Evolutionary conservation across 78 protist genomes (phyloP).

Genomic region (Cavenderia fasciculata): DNA sequence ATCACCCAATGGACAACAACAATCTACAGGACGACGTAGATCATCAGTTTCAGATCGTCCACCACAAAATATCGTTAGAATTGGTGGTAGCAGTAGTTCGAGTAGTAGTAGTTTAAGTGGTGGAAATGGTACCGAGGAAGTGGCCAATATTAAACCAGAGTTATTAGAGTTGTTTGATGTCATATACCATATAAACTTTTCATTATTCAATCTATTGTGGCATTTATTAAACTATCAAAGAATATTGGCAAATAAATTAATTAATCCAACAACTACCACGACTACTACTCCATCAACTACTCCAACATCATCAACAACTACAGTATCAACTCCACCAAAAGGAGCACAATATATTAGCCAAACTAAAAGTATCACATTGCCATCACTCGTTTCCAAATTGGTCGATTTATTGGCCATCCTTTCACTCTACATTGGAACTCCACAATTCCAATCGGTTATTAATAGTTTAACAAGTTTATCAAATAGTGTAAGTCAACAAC

Average conservation of each 20-base stretch:
- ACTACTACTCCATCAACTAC: neutral
- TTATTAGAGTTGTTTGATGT: neutral
- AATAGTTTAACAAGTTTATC: too few species aligned
- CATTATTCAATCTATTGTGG: conserved; percentile 26
- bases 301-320: neutral
- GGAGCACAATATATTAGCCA: conserved; percentile 46
- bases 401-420: neutral
- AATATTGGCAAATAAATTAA: too few species aligned
- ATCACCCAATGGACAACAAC: neutral
- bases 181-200: conserved; percentile 9
- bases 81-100: neutral
- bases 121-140: neutral
- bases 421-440: too few species aligned
- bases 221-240: conserved; percentile 56
- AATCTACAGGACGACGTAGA: too few species aligned
- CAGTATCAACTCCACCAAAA: conserved; percentile 11
- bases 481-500: too few species aligned
- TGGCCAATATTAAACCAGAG: too few species aligned
- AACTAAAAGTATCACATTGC: conserved; percentile 30
- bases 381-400: conserved; percentile 13
- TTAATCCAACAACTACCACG: neutral
- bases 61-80: neutral
- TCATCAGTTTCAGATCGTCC: too few species aligned
- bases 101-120: neutral
- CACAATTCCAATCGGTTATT: too few species aligned